A percentile compares a stretch with the other conserved stretches of the same genome.
Conservation (phyloP, 163 green algal genomes). For the Chlamydomonas reinhardtii region DNA sequence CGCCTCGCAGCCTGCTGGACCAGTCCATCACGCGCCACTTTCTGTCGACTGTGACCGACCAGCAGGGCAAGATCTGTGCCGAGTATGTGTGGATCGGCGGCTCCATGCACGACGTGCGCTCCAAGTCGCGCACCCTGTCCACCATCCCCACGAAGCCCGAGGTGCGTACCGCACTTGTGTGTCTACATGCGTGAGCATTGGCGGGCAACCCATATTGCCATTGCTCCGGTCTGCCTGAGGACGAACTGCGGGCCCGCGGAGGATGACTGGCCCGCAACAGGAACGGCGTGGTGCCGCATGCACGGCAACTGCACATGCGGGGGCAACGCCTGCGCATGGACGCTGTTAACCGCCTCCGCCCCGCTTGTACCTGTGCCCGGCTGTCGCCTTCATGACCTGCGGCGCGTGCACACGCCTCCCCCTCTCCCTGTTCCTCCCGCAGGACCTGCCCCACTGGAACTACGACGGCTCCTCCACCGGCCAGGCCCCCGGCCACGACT, state of each 20-base stretch:
- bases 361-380: no score
- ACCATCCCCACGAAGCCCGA: slow-evolving; percentile 65
- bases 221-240: no score
- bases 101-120: slow-evolving; percentile 85
- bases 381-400: slow-evolving; percentile 8
- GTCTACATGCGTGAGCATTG: no score
- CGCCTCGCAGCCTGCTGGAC: slow-evolving; percentile 59
- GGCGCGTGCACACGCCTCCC: neutral
- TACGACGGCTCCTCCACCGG: slow-evolving; percentile 97
- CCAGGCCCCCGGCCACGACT: slow-evolving; percentile 93
- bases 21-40: slow-evolving; percentile 70
- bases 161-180: no score
- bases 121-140: slow-evolving; percentile 85
- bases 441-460: slow-evolving; percentile 97
- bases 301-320: no score
- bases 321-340: no score
- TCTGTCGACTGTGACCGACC: slow-evolving; percentile 62
- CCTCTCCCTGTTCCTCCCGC: neutral
- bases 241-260: no score
- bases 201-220: no score
- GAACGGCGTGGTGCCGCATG: no score
- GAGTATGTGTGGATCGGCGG: slow-evolving; percentile 97
- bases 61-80: slow-evolving; percentile 81
- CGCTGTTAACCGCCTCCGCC: no score
- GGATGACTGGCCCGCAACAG: no score